Evolutionary conservation across 2,329 filamentous ascomycete species (phyloP).

Genomic region (Stemphylium beticola): DNA sequence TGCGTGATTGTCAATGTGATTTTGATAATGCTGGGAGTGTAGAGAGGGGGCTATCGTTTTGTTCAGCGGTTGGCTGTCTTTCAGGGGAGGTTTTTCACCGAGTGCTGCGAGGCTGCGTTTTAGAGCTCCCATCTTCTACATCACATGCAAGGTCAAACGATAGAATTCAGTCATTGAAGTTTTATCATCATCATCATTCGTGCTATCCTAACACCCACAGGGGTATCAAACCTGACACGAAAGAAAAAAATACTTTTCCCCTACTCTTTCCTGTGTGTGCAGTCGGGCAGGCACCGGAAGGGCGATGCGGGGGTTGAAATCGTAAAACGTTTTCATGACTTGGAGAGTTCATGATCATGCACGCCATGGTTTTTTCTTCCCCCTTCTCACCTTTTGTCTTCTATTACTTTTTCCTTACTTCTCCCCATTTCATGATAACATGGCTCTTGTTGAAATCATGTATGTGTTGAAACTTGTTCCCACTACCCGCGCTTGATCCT

Average conservation of each 20-base stretch:
- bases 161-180: background rate
- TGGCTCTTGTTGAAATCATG: slow-evolving; percentile 5
- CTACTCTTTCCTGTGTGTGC: background rate
- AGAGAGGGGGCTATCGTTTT: no score
- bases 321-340: slow-evolving; percentile 13
- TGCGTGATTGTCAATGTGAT: no score
- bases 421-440: slow-evolving; percentile 9
- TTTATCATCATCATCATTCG: slow-evolving; percentile 15
- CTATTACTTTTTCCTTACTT: slow-evolving; percentile 10
- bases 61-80: no score
- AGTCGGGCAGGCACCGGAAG: background rate
- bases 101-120: no score
- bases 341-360: slow-evolving; percentile 7
- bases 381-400: background rate
- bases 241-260: slow-evolving; percentile 1
- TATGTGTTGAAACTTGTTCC: slow-evolving; percentile 1
- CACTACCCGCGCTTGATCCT: background rate
- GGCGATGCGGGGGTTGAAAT: slow-evolving; percentile 5
- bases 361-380: background rate
- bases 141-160: background rate
- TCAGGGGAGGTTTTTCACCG: no score
- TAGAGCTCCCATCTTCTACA: background rate
- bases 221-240: slow-evolving; percentile 23
- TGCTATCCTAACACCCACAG: slow-evolving; percentile 20
- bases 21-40: no score